Evolutionary conservation across 495 filamentous ascomycete genomes (phyloP), one percentile per base, ranked within the genome.

Genomic region (Penicillium desertorum): DNA sequence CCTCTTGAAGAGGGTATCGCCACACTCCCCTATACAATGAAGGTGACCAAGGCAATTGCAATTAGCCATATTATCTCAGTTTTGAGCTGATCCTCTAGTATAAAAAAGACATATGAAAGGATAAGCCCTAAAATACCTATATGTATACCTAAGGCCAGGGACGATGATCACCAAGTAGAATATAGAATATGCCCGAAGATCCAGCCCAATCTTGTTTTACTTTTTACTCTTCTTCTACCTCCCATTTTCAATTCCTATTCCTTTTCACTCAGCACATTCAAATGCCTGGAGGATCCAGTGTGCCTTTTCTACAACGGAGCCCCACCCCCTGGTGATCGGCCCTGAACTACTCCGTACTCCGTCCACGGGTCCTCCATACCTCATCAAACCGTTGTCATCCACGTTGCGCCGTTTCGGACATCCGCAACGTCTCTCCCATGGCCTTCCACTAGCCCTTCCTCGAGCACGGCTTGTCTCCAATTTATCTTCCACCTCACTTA

Each of bases 341-440:
- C 59, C 50, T 45, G 48, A 65, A 65, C 62, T 60, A 69, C 11
- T 34, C 30, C 30, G 30, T 60, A 69, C 11, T 34, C 30, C 30
- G 30, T 34, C 4, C 30, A 34, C 30, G 11, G 4, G 30, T 34
- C 5, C 27, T 16, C 34, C 34, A 14, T 36, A 39, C 66, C 64
- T 69, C 62, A 69, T 69, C 63, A 54, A 51, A 61, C 62, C 66
- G 66, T 69, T 64, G 56, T 52, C 66, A 58, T 69, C 64, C 25
- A 59, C 54, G 51, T 57, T 49, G 60, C 60, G 53, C 17, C 59
- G 59, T 34, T 62, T 53, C 23, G 54, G 51, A 39, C 51, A 39
- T 39, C 8, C 36, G n/a, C 36, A 42, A 29, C 54, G 8, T 34
- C 22, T 46, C 23, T 51, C 67, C 50, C 44, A 62, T 67, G 60